Base-by-base conservation (phyloP, 352 stramenopile species). In the Phytophthora sojae region DNA sequence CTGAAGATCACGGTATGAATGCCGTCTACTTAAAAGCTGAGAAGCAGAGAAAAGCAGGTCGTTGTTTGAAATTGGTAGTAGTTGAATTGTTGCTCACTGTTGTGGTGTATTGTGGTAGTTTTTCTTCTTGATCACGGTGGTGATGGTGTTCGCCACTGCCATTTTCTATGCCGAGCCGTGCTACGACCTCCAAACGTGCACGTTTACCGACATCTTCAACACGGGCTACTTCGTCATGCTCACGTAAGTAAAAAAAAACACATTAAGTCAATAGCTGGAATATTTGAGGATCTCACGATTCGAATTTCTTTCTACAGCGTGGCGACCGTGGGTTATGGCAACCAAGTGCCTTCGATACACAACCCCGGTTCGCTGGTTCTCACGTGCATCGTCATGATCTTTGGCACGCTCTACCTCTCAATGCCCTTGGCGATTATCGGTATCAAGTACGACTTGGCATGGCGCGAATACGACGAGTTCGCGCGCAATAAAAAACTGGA, bases 191-290 rank as follows among this genome's bases (percentile, higher is more conserved):
- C 23, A 75, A 5, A 74, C 66, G 12, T 86, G 76, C 62, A 71
- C 64, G 4, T 87, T 87, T 57, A 84, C 77, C 5, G 80, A 85
- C 58, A 81, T 87, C 49, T 85, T 87, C 63, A 87, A 87, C 62
- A 61, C 80, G 3, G 77, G 65, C 23, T 87, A 87, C 67, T 87
- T 79, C 23, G 67, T 83, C 44, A 87, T 87, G 77, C 44, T 80
- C 57, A 87, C 79, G 73, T 84, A 79, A 21, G 26, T 55, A 51
- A 42, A 49, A 11, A 45, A n/a, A 45, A 35, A 6, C 29, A n/a
- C 21, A 21, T 21, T 21, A 21, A 32, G 29, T 35, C 30, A 35
- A 12, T 45, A 45, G 5, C 37, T 15, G 4, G 0, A 45, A 45
- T 6, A 6, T 45, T 15, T 7, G 5, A 45, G 12, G 15, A 19